Percentiles rank a stretch among this genome's conserved stretches.
These are phyloP conservation scores for Vaucheria bursata DNA, from an alignment of 352 stramenopile species.

Conservation along the genomic window DNA sequence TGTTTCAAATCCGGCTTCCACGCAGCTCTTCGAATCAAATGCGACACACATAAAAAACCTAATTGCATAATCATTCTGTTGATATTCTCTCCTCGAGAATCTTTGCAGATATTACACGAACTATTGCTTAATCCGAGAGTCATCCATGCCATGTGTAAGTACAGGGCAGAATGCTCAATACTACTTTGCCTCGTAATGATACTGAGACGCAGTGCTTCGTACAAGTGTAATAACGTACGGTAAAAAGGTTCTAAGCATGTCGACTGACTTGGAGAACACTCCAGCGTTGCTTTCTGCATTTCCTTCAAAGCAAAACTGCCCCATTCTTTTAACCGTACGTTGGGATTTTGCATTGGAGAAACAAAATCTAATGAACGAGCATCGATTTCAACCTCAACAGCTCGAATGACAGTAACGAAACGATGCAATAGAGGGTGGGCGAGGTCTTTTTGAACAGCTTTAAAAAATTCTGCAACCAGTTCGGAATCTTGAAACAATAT, in stretches of 20 bases:
- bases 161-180: background rate
- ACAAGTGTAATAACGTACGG: background rate
- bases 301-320: constrained; percentile 20
- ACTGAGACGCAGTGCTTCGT: background rate
- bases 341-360: constrained; percentile 15
- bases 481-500: background rate
- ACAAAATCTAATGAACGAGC: constrained; percentile 10
- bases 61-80: background rate
- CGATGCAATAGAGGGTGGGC: background rate
- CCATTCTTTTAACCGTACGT: constrained; percentile 20
- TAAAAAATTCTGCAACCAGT: background rate
- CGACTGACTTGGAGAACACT: no score
- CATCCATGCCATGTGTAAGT: constrained; percentile 5
- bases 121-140: background rate
- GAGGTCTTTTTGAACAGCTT: background rate
- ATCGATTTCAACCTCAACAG: background rate
- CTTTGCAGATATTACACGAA: background rate
- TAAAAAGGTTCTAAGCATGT: constrained; percentile 1
- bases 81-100: background rate
- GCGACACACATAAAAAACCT: background rate
- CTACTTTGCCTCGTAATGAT: constrained; percentile 2
- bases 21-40: background rate
- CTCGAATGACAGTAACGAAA: background rate
- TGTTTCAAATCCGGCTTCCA: background rate
- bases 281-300: background rate